These are phyloP conservation scores for Achaetomiella virescens DNA, from an alignment of 495 filamentous ascomycete genomes.

Conservation along the genomic window DNA sequence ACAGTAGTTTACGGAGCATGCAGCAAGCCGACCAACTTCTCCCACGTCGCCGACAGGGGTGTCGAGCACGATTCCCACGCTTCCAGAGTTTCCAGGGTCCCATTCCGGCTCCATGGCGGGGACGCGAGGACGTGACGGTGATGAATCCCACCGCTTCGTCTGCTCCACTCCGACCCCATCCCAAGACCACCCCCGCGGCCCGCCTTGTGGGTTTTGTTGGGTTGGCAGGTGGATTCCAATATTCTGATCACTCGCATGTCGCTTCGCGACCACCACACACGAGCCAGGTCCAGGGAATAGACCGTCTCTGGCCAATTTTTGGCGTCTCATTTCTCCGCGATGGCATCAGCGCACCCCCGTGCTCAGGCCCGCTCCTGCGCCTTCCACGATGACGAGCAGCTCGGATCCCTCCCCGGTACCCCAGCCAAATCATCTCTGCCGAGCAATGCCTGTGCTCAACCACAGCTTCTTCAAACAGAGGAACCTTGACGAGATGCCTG, in stretches of 20 bases:
- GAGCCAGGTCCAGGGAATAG: not conserved
- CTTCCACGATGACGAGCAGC: conserved; percentile 13
- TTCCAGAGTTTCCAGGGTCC: not conserved
- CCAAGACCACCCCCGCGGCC: not conserved
- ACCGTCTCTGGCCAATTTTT: conserved; percentile 3
- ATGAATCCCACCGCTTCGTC: not conserved
- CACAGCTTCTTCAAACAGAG: not conserved
- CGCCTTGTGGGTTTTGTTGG: not conserved
- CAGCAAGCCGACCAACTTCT: too few species aligned
- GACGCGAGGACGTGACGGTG: not conserved
- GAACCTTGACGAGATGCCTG: not conserved
- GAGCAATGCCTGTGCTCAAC: not conserved
- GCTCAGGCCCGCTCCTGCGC: conserved; percentile 11
- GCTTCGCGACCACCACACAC: not conserved
- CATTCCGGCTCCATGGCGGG: conserved; percentile 1
- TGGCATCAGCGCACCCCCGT: conserved; percentile 1
- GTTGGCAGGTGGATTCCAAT: conserved; percentile 1
- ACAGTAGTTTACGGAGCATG: too few species aligned
- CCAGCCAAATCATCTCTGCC: not conserved
- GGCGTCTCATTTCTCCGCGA: not conserved
- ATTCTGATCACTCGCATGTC: conserved; percentile 4
- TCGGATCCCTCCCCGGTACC: not conserved
- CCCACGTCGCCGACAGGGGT: not conserved
- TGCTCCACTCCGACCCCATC: not conserved
- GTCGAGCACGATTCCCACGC: not conserved